These are phyloP conservation scores for Cercospora brassicicola DNA, from an alignment of 2,329 filamentous ascomycete species.

Conservation along the genomic window DNA sequence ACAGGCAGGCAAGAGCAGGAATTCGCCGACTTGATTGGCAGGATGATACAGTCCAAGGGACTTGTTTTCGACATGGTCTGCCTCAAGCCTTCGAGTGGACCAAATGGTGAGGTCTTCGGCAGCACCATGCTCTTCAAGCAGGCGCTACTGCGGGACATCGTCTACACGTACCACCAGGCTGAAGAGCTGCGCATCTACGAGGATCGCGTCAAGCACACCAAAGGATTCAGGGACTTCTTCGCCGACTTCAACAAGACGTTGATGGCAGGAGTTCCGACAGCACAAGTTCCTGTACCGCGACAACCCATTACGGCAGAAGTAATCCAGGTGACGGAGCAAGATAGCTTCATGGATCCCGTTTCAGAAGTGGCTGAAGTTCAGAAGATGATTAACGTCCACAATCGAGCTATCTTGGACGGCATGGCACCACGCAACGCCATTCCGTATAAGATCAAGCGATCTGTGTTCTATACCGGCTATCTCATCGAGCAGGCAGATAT, in stretches of 20 bases:
- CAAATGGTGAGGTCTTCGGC: conserved; percentile 72
- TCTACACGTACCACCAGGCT: conserved; percentile 81
- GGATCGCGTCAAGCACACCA: conserved; percentile 65
- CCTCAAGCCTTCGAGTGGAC: conserved; percentile 81
- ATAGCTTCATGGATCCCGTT: conserved; percentile 72
- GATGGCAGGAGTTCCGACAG: conserved; percentile 37
- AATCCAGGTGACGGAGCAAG: conserved; percentile 77
- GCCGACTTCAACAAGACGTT: conserved; percentile 68
- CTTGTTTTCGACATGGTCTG: conserved; percentile 86
- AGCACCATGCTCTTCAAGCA: conserved; percentile 94
- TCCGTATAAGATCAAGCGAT: conserved; percentile 74
- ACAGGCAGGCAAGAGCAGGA: conserved; percentile 79
- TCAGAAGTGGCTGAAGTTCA: conserved; percentile 81
- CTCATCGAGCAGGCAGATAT: conserved; percentile 73
- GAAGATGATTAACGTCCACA: conserved; percentile 85
- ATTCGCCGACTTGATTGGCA: conserved; percentile 77
- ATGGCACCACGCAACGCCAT: conserved; percentile 49
- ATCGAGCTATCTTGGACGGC: conserved; percentile 56
- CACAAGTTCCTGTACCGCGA: conserved; percentile 48
- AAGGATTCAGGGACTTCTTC: conserved; percentile 83
- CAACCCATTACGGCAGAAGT: conserved; percentile 74
- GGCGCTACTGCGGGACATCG: conserved; percentile 72
- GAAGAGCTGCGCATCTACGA: conserved; percentile 75
- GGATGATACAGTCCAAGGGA: conserved; percentile 73
- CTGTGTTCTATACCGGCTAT: conserved; percentile 89